These are phyloP conservation scores for Acmispon strigosus DNA, from an alignment of 306 rosid species.

Conservation along the genomic window DNA sequence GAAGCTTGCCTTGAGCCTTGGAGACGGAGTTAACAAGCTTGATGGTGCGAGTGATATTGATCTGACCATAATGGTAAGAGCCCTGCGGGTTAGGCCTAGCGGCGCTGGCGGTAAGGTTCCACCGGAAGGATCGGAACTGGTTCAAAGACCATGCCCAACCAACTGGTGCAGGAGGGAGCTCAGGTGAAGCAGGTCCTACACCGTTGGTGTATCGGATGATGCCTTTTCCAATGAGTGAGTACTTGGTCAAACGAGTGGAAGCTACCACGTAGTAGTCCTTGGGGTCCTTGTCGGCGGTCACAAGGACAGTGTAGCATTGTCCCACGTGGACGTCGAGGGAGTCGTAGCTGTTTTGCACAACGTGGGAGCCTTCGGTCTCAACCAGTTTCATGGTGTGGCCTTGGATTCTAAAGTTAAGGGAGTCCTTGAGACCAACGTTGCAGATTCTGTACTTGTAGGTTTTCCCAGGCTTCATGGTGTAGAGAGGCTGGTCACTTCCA, in stretches of 20 bases:
- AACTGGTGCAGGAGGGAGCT: conserved; percentile 40
- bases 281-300: conserved; percentile 58
- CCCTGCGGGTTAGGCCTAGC: conserved; percentile 98
- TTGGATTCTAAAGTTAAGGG: conserved; percentile 74
- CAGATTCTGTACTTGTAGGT: conserved; percentile 71
- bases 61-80: conserved; percentile 67
- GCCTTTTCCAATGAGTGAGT: conserved; percentile 25
- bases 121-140: conserved; percentile 75
- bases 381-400: conserved; percentile 57
- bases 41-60: conserved; percentile 78
- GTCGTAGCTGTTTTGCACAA: conserved; percentile 53
- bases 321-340: conserved; percentile 79
- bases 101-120: conserved; percentile 86
- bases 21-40: conserved; percentile 35
- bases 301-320: conserved; percentile 59
- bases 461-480: conserved; percentile 63
- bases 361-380: conserved; percentile 74
- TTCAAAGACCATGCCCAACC: conserved; percentile 93
- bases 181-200: conserved; percentile 37
- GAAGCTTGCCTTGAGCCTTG: conserved; percentile 36
- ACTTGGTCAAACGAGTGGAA: conserved; percentile 67
- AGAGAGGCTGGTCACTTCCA: conserved; percentile 48
- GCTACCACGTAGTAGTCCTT: conserved; percentile 72
- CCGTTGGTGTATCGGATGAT: conserved; percentile 41
- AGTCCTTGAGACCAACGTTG: conserved; percentile 54